Base-by-base conservation (phyloP, 1,139 yeast species). In the Pichia sp. region DNA sequence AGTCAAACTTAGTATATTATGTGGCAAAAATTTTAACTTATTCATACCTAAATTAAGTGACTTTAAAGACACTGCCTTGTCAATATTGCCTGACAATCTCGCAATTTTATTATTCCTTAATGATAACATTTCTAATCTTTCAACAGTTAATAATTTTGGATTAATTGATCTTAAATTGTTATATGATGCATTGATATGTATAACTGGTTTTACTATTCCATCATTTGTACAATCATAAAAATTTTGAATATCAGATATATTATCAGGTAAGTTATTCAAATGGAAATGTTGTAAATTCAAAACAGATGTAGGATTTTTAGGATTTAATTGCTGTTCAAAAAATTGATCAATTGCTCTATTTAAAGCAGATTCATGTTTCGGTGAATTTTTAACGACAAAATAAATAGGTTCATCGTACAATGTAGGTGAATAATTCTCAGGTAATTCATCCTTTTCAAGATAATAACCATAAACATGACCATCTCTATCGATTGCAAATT, bases 31-130 rank as follows among this genome's bases (percentile, higher is more conserved):
- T 38, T 62, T 61, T 22, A 80, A 58, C 40, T 68, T 63, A 56
- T 80, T 80, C 29, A 72, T 68, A 15, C 74, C 72, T 14, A 80
- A 51, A 7, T 78, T 70, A 26, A 80, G 61, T 38, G 77, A 76
- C 16, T 61, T 63, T 35, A 80, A 62, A 39, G 66, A 62, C 9
- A 40, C 47, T 28, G 78, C 63, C 23, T 65, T 59, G 24, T 68
- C 64, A 20, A 80, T 72, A 5, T 70, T 66, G 0, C 80, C 76
- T 0, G 85, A 82, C 6, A 80, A 55, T 33, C 64, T 59, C 21
- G 62, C 63, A 28, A 80, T 59, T 38, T 66, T 61, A 53, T 80
- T 80, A 38, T 66, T 68, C 32, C 85, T 64, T 40, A 80, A 59
- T 2, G 76, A 67, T 32, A 80, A 59, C 6, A 76, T 82, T n/a